phyloP scores from a whole-genome alignment of 768 basidiomycete genomes.

The Phylloporus arenicola region DNA sequence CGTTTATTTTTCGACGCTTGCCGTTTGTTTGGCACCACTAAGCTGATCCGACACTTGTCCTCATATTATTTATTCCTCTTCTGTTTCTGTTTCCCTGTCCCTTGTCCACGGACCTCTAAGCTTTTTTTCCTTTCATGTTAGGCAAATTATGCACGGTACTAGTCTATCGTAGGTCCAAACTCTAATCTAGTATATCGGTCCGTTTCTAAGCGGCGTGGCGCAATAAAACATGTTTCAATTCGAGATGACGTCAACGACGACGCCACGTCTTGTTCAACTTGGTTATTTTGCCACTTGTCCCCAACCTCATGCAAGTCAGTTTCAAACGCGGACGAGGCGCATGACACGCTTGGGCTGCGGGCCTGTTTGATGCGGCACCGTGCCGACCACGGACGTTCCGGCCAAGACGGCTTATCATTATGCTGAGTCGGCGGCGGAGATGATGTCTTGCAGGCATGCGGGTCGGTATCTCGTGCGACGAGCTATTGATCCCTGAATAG shows the following conservation, averaged over 20 bases:
- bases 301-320: neutral
- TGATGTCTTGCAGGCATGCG: neutral
- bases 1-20: slow-evolving; percentile 1
- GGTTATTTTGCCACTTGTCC: neutral
- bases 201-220: neutral
- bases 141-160: neutral
- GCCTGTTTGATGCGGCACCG: neutral
- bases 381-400: neutral
- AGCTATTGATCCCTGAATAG: neutral
- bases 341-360: neutral
- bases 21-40: neutral
- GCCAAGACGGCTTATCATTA: neutral
- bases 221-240: neutral
- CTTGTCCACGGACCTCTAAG: neutral
- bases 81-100: neutral
- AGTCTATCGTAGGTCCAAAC: slow-evolving; percentile 1
- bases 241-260: neutral
- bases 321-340: neutral
- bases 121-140: neutral
- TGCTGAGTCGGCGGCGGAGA: neutral
- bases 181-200: neutral
- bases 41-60: neutral
- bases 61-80: slow-evolving; percentile 14
- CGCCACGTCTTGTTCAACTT: neutral
- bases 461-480: neutral